These are phyloP conservation scores for Microdochium bolleyi DNA, from an alignment of 2,329 filamentous ascomycete species.

Conservation along the genomic window DNA sequence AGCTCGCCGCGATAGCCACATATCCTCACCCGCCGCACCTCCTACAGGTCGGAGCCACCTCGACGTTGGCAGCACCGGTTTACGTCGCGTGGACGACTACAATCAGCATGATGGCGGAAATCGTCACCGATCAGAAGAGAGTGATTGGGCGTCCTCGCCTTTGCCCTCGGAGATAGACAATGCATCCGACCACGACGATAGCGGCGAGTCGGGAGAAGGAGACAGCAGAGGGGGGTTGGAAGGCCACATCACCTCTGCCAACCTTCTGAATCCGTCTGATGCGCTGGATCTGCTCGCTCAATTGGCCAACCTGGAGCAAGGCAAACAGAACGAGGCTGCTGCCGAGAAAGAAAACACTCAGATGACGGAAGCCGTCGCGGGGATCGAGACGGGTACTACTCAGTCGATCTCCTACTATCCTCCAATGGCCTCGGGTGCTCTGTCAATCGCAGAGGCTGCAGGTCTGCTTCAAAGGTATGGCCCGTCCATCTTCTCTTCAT, in stretches of 20 bases:
- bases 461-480: constrained; percentile 11
- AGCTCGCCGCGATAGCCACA: not conserved
- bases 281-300: constrained; percentile 30
- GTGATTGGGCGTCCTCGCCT: not conserved
- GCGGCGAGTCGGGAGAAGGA: not conserved
- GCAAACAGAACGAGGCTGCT: not conserved
- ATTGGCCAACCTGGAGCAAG: constrained; percentile 26
- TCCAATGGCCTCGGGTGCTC: constrained; percentile 19
- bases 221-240: not conserved
- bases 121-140: not conserved
- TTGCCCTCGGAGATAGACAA: not conserved
- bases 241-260: constrained; percentile 29
- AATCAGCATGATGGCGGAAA: not conserved
- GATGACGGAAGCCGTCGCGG: not conserved
- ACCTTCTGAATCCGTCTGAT: constrained; percentile 32
- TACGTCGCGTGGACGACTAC: not conserved
- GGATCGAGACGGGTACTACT: constrained; percentile 1
- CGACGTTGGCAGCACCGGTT: not conserved
- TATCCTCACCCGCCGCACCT: not conserved
- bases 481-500: not conserved
- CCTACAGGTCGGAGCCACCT: not conserved
- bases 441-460: constrained; percentile 16
- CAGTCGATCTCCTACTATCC: constrained; percentile 14
- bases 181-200: not conserved
- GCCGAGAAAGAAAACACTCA: constrained; percentile 3